Percentiles rank a stretch among this genome's conserved stretches.
These are phyloP conservation scores for Nepenthes alata DNA, from an alignment of 179 eudicot species.

Conservation along the genomic window DNA sequence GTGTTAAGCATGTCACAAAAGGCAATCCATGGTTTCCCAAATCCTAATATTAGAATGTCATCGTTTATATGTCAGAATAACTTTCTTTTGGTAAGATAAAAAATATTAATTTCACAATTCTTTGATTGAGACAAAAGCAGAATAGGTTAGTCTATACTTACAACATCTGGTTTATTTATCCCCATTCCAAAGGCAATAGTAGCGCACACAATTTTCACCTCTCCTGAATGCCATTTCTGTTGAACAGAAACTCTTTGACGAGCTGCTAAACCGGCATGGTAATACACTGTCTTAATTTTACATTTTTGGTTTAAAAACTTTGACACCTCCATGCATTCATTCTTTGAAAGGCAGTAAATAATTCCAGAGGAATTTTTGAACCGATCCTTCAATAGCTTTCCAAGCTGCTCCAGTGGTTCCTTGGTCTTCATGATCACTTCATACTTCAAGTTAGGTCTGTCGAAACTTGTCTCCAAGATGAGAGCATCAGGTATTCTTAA, in stretches of 20 bases:
- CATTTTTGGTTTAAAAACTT: conserved; percentile 63
- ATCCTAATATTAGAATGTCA: too few relatives aligned
- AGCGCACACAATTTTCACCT: conserved; percentile 89
- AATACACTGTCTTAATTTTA: conserved; percentile 70
- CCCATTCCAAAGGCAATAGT: conserved; percentile 99
- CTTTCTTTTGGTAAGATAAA: too few relatives aligned
- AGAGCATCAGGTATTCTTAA: conserved; percentile 74
- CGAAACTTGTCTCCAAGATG: conserved; percentile 84
- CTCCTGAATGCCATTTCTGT: conserved; percentile 87
- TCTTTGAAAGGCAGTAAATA: conserved; percentile 95
- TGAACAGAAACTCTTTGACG: conserved; percentile 77
- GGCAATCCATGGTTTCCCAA: too few relatives aligned
- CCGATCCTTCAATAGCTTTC: conserved; percentile 51
- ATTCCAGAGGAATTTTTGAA: conserved; percentile 68
- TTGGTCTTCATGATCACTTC: conserved; percentile 70
- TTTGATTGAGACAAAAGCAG: not conserved
- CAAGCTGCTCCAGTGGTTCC: conserved; percentile 77
- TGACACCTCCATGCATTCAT: conserved; percentile 83
- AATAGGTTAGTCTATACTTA: conserved; percentile 25
- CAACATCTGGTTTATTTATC: conserved; percentile 93
- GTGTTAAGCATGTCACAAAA: not conserved
- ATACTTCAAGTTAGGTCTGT: conserved; percentile 84
- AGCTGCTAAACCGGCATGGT: conserved; percentile 95
- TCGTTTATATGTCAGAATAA: too few relatives aligned
- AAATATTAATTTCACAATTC: not conserved